A percentile compares a stretch with the other conserved stretches of the same genome.
Conservation (phyloP, 148 eudicot species). For the Selenicereus undatus region DNA sequence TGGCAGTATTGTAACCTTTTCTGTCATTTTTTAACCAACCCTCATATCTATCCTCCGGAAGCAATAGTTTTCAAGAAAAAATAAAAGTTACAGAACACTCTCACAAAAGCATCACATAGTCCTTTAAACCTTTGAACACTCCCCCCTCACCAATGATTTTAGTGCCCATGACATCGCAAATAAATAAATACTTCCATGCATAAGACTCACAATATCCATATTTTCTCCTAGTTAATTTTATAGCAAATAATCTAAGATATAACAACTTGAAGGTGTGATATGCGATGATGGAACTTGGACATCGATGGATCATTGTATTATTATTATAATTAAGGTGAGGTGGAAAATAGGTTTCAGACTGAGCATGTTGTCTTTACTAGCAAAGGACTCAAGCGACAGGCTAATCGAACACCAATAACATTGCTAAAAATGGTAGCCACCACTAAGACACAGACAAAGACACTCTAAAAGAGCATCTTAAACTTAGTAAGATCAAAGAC, state of each 20-base stretch:
- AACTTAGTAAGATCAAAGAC: conserved; percentile 19
- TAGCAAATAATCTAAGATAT: too few species aligned
- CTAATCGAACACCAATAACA: conserved; percentile 18
- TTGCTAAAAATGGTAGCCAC: conserved; percentile 21
- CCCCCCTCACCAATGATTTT: too few species aligned
- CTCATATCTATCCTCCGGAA: neutral
- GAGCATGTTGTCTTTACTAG: conserved; percentile 23
- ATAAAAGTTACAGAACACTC: too few species aligned
- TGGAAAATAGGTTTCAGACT: conserved; percentile 25
- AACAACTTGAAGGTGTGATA: too few species aligned
- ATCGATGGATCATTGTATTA: too few species aligned
- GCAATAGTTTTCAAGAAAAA: neutral
- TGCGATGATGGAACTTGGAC: too few species aligned
- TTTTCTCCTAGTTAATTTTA: too few species aligned
- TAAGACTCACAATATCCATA: too few species aligned
- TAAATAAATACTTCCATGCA: too few species aligned
- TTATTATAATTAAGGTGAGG: neutral
- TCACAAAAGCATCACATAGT: too few species aligned
- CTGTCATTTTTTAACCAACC: neutral
- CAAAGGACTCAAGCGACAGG: conserved; percentile 25
- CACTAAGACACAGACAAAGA: conserved; percentile 23
- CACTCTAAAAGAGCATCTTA: conserved; percentile 22
- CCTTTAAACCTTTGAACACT: too few species aligned
- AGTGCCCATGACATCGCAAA: too few species aligned
- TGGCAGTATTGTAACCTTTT: neutral